Evolutionary conservation across 2,329 filamentous ascomycete species (phyloP).

Genomic region (Zelopaecilomyces penicillatus): DNA sequence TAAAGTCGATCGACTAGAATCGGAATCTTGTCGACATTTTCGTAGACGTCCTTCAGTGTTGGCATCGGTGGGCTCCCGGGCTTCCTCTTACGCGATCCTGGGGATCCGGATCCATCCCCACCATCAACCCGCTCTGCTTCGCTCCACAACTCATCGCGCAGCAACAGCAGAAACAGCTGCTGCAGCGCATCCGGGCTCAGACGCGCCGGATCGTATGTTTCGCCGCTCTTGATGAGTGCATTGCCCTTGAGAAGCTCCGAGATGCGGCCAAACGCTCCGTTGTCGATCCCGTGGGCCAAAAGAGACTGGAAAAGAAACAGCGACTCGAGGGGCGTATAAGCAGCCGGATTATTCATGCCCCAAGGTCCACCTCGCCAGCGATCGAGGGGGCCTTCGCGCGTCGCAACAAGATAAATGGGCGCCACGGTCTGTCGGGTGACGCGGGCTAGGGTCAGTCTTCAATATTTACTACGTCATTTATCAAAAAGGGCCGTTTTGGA

Average conservation of each 20-base stretch:
- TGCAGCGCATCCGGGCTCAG: slow-evolving; percentile 71
- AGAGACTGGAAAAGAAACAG: slow-evolving; percentile 78
- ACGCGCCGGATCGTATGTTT: slow-evolving; percentile 63
- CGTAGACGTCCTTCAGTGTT: slow-evolving; percentile 56
- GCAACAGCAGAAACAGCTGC: slow-evolving; percentile 65
- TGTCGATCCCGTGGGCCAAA: slow-evolving; percentile 56
- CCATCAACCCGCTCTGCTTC: slow-evolving; percentile 33
- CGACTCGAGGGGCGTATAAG: slow-evolving; percentile 79
- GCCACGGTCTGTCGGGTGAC: slow-evolving; percentile 35
- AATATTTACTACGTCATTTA: slow-evolving; percentile 18
- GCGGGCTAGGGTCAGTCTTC: not conserved
- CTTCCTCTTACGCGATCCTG: slow-evolving; percentile 66
- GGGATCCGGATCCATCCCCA: slow-evolving; percentile 38
- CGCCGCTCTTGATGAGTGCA: slow-evolving; percentile 59
- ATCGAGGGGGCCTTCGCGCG: slow-evolving; percentile 47
- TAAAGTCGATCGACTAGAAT: slow-evolving; percentile 67
- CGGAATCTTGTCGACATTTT: slow-evolving; percentile 61
- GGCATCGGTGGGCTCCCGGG: slow-evolving; percentile 55
- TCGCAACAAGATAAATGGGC: slow-evolving; percentile 45
- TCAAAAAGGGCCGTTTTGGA: slow-evolving; percentile 11
- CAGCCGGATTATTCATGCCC: slow-evolving; percentile 50
- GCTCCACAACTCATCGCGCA: slow-evolving; percentile 62
- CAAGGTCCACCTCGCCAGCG: slow-evolving; percentile 45
- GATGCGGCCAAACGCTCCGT: slow-evolving; percentile 60
- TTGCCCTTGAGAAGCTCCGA: slow-evolving; percentile 69